Evolutionary conservation across 192 early-diverging fungal species (phyloP), one percentile per base, ranked within the genome.

Genomic region (Entomortierella parvispora): DNA sequence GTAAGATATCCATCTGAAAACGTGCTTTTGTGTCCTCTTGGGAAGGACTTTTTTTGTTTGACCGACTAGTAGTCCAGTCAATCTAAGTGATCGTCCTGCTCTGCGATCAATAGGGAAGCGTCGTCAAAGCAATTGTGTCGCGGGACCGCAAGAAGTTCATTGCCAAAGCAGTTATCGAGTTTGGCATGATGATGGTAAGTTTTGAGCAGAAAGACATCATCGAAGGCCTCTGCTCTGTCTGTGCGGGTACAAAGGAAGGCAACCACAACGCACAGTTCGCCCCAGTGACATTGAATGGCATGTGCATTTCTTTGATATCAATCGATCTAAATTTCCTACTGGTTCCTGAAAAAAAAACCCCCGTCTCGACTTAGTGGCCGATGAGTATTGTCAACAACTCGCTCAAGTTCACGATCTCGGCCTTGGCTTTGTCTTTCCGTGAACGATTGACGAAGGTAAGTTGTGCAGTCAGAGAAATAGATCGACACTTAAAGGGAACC

Each of bases 41-140:
- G 20, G 11, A 2, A n/a, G 29, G 22, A 18, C 58, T 34, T 26
- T 57, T 64, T n/a, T n/a, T n/a, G n/a, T n/a, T n/a, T n/a, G n/a
- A n/a, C n/a, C n/a, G n/a, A n/a, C n/a, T n/a, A n/a, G n/a, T n/a
- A n/a, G n/a, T n/a, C n/a, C n/a, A n/a, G n/a, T n/a, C n/a, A n/a
- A n/a, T n/a, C n/a, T n/a, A n/a, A n/a, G n/a, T n/a, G n/a, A n/a
- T n/a, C n/a, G n/a, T n/a, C n/a, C n/a, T n/a, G n/a, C n/a, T n/a
- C n/a, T n/a, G n/a, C n/a, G n/a, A n/a, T n/a, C n/a, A n/a, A 5
- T 40, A 40, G 37, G 91, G 93, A 23, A 75, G 84, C 53, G 90
- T 94, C 31, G 93, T 94, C 65, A 92, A 91, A 55, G 86, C 93
- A 1, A 86, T 94, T 61, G 88, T 89, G 25, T 90, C 89, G n/a